Conservation (phyloP, 768 basidiomycete genomes). For the Tricholomella constricta region DNA sequence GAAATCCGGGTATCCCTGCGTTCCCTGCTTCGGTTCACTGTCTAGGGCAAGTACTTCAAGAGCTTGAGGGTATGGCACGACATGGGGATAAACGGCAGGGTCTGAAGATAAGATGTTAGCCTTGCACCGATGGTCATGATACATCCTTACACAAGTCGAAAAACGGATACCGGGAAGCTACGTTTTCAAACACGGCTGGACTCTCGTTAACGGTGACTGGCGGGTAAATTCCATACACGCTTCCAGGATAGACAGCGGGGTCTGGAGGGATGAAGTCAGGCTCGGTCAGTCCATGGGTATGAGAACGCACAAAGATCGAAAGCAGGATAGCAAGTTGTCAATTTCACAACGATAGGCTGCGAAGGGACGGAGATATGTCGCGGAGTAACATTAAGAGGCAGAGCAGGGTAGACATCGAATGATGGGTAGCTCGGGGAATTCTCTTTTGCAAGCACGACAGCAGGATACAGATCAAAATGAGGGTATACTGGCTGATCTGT, state of each 20-base stretch:
- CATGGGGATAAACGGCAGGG: conserved; percentile 16
- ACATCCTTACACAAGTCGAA: conserved; percentile 20
- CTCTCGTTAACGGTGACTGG: not conserved
- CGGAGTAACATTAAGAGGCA: not conserved
- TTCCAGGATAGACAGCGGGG: conserved; percentile 37
- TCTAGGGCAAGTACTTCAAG: not conserved
- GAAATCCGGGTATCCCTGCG: conserved; percentile 20
- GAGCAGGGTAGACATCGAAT: conserved; percentile 1
- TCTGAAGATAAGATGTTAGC: conserved; percentile 7
- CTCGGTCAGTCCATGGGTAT: not conserved
- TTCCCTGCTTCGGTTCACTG: not conserved
- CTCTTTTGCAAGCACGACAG: conserved; percentile 1
- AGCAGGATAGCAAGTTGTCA: conserved; percentile 25
- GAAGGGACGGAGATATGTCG: not conserved
- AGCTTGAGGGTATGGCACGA: conserved; percentile 2
- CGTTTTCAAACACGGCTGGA: not conserved
- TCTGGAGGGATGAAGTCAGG: conserved; percentile 6
- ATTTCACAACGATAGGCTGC: conserved; percentile 3
- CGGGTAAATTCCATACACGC: conserved; percentile 40
- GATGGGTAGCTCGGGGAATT: conserved; percentile 8
- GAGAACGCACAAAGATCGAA: conserved; percentile 34
- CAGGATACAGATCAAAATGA: conserved; percentile 33
- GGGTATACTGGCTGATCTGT: conserved; percentile 37
- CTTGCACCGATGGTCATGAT: no score
- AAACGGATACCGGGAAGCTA: conserved; percentile 11